Evolutionary conservation across 305 asterid species (phyloP).

Genomic region (Nicotiana rustica): DNA sequence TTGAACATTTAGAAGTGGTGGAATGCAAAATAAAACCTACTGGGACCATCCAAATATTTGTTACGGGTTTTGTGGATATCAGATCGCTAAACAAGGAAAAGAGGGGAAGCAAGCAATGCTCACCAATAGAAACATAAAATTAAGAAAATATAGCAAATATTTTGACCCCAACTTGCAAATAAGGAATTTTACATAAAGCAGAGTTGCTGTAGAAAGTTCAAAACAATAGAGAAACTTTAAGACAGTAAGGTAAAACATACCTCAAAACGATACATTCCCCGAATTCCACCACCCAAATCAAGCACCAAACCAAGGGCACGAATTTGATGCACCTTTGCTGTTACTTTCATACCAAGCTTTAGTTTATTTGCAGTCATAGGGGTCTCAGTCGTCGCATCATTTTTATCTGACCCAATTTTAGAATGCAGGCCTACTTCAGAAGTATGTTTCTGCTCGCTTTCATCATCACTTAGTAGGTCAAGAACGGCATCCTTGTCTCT

Average conservation of each 20-base stretch:
- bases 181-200: constrained; percentile 14
- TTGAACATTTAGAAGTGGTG: constrained; percentile 13
- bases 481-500: constrained; percentile 23
- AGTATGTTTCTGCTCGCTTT: constrained; percentile 28
- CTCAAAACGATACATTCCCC: constrained; percentile 93
- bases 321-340: constrained; percentile 80
- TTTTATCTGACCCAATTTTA: constrained; percentile 35
- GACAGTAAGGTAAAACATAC: constrained; percentile 47
- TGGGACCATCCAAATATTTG: constrained; percentile 16
- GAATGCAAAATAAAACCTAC: neutral
- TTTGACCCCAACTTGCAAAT: neutral
- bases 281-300: constrained; percentile 80
- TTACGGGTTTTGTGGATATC: neutral
- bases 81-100: neutral
- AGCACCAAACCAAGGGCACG: constrained; percentile 93
- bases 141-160: neutral
- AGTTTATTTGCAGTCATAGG: constrained; percentile 63
- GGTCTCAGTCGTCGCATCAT: constrained; percentile 45
- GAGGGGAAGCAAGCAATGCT: neutral
- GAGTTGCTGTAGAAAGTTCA: neutral
- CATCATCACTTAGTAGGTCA: constrained; percentile 34
- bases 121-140: neutral
- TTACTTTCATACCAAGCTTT: constrained; percentile 76
- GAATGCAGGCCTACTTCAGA: constrained; percentile 20
- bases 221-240: neutral